Conservation (phyloP, 306 rosid genomes). For the Prunus mongolica region DNA sequence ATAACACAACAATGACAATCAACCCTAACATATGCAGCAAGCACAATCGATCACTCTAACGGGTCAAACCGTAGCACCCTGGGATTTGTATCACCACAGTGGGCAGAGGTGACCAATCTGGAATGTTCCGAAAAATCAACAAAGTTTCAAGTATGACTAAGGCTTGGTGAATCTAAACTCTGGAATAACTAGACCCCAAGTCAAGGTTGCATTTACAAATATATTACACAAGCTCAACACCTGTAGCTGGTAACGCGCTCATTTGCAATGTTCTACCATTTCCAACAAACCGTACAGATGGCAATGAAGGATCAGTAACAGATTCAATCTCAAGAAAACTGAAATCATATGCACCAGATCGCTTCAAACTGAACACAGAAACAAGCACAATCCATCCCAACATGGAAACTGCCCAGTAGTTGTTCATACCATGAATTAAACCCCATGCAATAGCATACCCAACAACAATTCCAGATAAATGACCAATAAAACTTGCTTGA, state of each 20-base stretch:
- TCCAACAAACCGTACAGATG: conserved; percentile 74
- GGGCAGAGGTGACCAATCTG: conserved; percentile 7
- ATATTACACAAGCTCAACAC: conserved; percentile 66
- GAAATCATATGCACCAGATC: conserved; percentile 61
- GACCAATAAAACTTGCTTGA: conserved; percentile 94
- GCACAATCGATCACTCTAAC: conserved; percentile 10
- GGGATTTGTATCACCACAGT: conserved; percentile 18
- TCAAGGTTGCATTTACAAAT: conserved; percentile 24
- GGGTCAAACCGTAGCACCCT: conserved; percentile 6
- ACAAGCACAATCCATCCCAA: conserved; percentile 75
- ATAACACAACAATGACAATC: conserved; percentile 9
- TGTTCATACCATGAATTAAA: conserved; percentile 88
- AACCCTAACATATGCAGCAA: neutral
- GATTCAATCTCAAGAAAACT: conserved; percentile 90
- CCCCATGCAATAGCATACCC: conserved; percentile 99
- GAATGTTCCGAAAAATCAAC: neutral
- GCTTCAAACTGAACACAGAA: conserved; percentile 73
- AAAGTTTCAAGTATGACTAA: neutral
- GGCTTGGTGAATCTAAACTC: conserved; percentile 30
- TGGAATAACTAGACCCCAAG: conserved; percentile 22
- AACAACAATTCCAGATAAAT: conserved; percentile 85
- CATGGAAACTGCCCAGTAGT: conserved; percentile 80
- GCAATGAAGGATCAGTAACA: conserved; percentile 72
- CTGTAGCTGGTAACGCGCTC: conserved; percentile 64
- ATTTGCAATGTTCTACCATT: conserved; percentile 79